Evolutionary conservation across 768 basidiomycete genomes (phyloP).

Genomic region (Neoboletus brunneissimus): DNA sequence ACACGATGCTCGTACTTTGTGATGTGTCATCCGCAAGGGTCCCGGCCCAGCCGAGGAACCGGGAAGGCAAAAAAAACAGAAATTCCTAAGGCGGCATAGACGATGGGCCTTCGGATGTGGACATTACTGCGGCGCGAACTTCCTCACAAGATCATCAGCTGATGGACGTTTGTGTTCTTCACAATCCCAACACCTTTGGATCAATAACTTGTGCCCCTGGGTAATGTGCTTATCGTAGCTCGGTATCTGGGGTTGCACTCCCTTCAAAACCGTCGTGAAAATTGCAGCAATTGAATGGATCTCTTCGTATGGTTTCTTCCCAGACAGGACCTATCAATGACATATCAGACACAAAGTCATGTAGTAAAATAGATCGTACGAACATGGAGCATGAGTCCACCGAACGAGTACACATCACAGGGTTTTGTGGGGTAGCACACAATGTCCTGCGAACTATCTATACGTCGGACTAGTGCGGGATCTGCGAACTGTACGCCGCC

Average conservation of each 20-base stretch:
- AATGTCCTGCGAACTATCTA: not conserved
- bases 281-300: not conserved
- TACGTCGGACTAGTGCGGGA: conserved; percentile 25
- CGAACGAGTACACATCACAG: conserved; percentile 31
- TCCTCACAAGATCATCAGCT: conserved; percentile 5
- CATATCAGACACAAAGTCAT: conserved; percentile 3
- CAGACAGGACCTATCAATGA: conserved; percentile 19
- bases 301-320: conserved; percentile 18
- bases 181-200: conserved; percentile 18
- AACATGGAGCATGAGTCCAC: conserved; percentile 37
- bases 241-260: conserved; percentile 15
- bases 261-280: not conserved
- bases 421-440: conserved; percentile 15
- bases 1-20: not conserved
- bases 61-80: not conserved
- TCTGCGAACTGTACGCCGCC: conserved; percentile 50
- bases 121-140: not conserved
- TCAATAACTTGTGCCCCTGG: conserved; percentile 3
- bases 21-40: not conserved
- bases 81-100: no score
- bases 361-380: not conserved
- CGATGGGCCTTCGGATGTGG: not conserved
- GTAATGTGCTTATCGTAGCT: not conserved
- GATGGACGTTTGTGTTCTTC: conserved; percentile 17
- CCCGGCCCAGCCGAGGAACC: not conserved